phyloP scores from a whole-genome alignment of 306 rosid genomes.

The Cicer yamashitae region DNA sequence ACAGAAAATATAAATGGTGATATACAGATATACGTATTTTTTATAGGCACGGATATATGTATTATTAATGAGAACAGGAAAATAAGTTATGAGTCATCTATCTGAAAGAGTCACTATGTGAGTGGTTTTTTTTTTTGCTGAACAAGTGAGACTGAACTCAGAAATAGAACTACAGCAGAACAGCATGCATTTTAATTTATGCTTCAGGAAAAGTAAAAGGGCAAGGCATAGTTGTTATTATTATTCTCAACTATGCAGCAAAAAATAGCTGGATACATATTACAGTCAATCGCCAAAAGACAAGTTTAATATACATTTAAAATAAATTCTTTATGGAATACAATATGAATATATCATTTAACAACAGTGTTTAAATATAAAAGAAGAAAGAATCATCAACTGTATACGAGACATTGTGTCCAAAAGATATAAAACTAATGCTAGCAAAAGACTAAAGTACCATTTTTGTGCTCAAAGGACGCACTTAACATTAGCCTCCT shows the following conservation, averaged over 20 bases:
- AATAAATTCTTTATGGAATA: conserved; percentile 12
- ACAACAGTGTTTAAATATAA: conserved; percentile 9
- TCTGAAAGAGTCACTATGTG: conserved; percentile 29
- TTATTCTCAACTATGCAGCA: conserved; percentile 19
- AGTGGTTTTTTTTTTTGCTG: neutral
- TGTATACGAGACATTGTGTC: neutral
- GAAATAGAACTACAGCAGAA: conserved; percentile 14
- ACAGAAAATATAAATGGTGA: conserved; percentile 4
- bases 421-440: neutral
- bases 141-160: conserved; percentile 19
- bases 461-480: neutral
- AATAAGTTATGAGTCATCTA: conserved; percentile 30
- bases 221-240: neutral
- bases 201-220: conserved; percentile 8
- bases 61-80: conserved; percentile 12
- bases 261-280: conserved; percentile 12
- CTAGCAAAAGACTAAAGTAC: neutral
- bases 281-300: conserved; percentile 17
- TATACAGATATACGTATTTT: conserved; percentile 2
- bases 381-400: conserved; percentile 20
- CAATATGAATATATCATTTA: conserved; percentile 2
- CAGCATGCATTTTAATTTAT: conserved; percentile 18
- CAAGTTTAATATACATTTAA: neutral
- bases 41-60: neutral
- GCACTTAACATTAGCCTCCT: conserved; percentile 4